Base-by-base conservation (phyloP, 2,329 filamentous ascomycete genomes). In the Fusarium tuaranense region DNA sequence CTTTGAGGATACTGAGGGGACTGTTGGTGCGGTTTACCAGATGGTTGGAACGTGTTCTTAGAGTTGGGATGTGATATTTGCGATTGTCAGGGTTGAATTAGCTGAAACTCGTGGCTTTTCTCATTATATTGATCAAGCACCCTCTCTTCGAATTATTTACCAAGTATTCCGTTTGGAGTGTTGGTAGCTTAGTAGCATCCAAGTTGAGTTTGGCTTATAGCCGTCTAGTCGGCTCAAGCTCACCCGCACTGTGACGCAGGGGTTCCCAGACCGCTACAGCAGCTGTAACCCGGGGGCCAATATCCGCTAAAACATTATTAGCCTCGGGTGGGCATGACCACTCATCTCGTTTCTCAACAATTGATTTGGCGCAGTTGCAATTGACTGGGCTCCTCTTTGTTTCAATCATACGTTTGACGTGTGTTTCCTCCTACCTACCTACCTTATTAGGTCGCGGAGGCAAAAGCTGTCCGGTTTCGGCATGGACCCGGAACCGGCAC, bases 1-100 rank as follows among this genome's bases (percentile, higher is more conserved):
- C 64, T 82, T 82, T 64, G 72, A 80, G 53, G 80, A 82, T 48
- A 80, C 78, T 2, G 80, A 82, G 65, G 80, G 80, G 12, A 80
- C 76, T 36, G 67, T 81, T 55, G 80, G 80, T 2, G 73, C 74
- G 3, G 74, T 80, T n/a, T 81, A 82, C 41, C 77, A 81, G 63
- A 73, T 80, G 67, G 77, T 34, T 34, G 12, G 32, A 34, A 1
- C 32, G 0, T 34, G 32, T 34, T 34, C 32, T 34, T 34, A 34
- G 32, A 34, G 53, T 34, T 58, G 34, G 20, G n/a, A 18, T 22
- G 55, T 58, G 32, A 25, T n/a, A 22, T 27, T 25, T 58, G 48
- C 41, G 6, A 53, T 32, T 32, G 18, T 51, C 16, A 25, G n/a
- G 14, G 32, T 32, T 30, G 9, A 13, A 30, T 27, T 7, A 8